These are phyloP conservation scores for Cardamine occulta DNA, from an alignment of 345 rosid species.

Conservation along the genomic window DNA sequence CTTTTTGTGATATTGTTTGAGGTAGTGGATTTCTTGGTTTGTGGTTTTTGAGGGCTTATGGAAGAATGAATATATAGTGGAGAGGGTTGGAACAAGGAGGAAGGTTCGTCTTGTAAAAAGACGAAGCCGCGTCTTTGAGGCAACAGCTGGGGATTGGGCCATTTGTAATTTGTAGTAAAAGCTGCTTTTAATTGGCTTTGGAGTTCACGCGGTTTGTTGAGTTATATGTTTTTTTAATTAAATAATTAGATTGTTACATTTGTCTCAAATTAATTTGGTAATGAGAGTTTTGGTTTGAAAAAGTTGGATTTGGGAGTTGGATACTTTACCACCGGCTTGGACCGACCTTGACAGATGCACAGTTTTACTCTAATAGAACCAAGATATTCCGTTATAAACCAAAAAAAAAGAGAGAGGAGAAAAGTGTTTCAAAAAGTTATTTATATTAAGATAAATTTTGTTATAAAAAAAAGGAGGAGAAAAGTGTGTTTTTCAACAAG, in stretches of 20 bases:
- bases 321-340: conserved; percentile 44
- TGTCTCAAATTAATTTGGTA: conserved; percentile 9
- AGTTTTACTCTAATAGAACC: conserved; percentile 26
- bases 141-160: conserved; percentile 44
- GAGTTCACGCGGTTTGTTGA: conserved; percentile 33
- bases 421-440: not conserved
- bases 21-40: not conserved
- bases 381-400: conserved; percentile 32
- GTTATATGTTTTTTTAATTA: not conserved
- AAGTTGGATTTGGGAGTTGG: conserved; percentile 21
- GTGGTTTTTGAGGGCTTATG: conserved; percentile 32
- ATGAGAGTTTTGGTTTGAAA: conserved; percentile 1
- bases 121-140: conserved; percentile 33
- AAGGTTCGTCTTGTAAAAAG: conserved; percentile 30
- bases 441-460: no score
- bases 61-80: conserved; percentile 24
- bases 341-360: conserved; percentile 27
- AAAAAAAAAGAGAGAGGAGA: not conserved
- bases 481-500: no score
- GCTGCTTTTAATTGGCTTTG: conserved; percentile 37
- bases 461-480: no score
- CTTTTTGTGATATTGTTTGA: conserved; percentile 5
- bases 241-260: not conserved
- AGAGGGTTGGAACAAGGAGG: not conserved
- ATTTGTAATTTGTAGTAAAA: conserved; percentile 27